These are phyloP conservation scores for Amanita pseudoporphyria DNA, from an alignment of 768 basidiomycete species.

Conservation along the genomic window DNA sequence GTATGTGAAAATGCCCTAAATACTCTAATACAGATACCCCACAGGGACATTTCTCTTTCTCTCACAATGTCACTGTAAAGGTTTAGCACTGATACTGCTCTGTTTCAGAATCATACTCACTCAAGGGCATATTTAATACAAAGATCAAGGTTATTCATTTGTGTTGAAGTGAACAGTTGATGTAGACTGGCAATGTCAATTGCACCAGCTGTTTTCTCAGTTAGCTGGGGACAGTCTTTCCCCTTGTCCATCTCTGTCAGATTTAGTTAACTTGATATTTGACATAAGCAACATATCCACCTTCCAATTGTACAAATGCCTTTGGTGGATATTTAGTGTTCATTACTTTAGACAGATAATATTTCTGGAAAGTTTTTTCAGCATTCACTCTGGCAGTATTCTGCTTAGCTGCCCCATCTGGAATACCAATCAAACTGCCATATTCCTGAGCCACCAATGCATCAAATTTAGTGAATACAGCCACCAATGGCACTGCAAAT, in stretches of 20 bases:
- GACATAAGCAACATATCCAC: too few relatives aligned
- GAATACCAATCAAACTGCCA: not conserved
- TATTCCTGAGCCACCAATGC: constrained; percentile 15
- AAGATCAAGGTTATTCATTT: constrained; percentile 17
- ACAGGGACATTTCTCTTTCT: too few relatives aligned
- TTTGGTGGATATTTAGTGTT: constrained; percentile 11
- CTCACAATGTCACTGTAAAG: too few relatives aligned
- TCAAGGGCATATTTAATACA: constrained; percentile 9
- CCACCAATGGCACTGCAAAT: constrained; percentile 27
- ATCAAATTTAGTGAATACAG: constrained; percentile 30
- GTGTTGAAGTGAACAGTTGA: constrained; percentile 16
- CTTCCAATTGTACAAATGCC: constrained; percentile 11
- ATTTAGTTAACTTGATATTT: too few relatives aligned
- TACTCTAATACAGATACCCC: too few relatives aligned
- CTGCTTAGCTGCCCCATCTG: constrained; percentile 5
- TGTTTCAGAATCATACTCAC: not conserved
- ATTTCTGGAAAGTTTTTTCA: constrained; percentile 9
- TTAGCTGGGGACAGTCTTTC: constrained; percentile 10
- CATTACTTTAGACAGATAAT: constrained; percentile 11
- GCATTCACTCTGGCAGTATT: constrained; percentile 11
- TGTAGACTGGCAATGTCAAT: constrained; percentile 12
- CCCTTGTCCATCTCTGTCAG: constrained; percentile 19
- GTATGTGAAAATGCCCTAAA: too few relatives aligned
- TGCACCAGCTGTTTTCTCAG: constrained; percentile 13
- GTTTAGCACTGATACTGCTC: too few relatives aligned